Conservation (phyloP, 1,284 basidiomycete genomes). For the Inonotus hispidus region DNA sequence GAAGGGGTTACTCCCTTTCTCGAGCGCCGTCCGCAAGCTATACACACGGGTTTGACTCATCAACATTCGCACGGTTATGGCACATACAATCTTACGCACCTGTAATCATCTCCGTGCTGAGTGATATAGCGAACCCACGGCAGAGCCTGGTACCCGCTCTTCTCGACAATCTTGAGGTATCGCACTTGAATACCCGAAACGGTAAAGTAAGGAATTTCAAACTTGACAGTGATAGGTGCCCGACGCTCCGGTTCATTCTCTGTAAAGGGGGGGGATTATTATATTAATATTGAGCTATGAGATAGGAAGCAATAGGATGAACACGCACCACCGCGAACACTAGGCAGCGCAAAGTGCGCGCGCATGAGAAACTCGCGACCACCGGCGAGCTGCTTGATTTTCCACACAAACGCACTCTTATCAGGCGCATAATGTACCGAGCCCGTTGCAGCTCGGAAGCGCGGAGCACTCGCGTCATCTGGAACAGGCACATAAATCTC, state of each 20-base stretch:
- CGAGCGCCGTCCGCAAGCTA: conserved; percentile 70
- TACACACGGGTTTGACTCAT: conserved; percentile 5
- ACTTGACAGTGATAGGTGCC: conserved; percentile 94
- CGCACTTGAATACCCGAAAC: conserved; percentile 96
- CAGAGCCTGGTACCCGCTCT: conserved; percentile 92
- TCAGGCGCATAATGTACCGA: conserved; percentile 93
- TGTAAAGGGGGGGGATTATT: conserved; percentile 23
- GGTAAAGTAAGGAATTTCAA: conserved; percentile 98
- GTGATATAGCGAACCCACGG: conserved; percentile 94
- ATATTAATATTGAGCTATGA: neutral
- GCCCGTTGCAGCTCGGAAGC: conserved; percentile 90
- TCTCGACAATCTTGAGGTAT: conserved; percentile 97
- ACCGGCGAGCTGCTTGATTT: conserved; percentile 93
- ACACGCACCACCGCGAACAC: conserved; percentile 74
- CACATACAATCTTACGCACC: conserved; percentile 36
- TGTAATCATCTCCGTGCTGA: conserved; percentile 95
- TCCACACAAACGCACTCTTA: conserved; percentile 96
- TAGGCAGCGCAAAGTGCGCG: conserved; percentile 92
- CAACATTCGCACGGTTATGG: neutral
- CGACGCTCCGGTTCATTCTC: conserved; percentile 85
- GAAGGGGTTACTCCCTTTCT: conserved; percentile 70
- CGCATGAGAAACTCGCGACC: conserved; percentile 94
- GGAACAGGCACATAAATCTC: conserved; percentile 98
- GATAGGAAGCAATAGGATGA: neutral
- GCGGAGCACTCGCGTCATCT: conserved; percentile 97